A percentile compares a stretch with the other conserved stretches of the same genome.
phyloP scores from a whole-genome alignment of 2,329 filamentous ascomycete genomes.

The Xylaria sp. region DNA sequence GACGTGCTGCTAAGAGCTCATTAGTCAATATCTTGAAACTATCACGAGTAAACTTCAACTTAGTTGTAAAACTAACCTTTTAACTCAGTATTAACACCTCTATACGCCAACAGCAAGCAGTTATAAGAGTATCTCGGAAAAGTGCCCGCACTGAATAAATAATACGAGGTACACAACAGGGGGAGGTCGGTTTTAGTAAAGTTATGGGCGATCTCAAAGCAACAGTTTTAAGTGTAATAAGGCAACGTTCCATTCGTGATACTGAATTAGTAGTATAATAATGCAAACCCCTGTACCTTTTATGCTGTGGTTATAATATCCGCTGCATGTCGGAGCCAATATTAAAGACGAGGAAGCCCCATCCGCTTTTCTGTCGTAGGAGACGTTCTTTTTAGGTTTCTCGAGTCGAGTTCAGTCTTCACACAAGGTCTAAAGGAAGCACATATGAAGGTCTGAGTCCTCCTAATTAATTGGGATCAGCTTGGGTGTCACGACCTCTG shows the following conservation, averaged over 20 bases:
- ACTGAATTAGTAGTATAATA: background rate
- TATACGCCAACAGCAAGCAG: background rate
- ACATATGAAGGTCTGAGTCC: background rate
- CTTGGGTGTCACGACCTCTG: no score
- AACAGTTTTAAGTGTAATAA: background rate
- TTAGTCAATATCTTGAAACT: background rate
- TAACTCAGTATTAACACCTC: background rate
- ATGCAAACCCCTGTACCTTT: background rate
- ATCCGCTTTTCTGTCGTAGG: background rate
- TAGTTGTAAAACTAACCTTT: background rate
- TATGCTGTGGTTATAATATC: background rate
- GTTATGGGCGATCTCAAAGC: background rate
- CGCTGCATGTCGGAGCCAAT: background rate
- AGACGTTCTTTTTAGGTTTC: background rate
- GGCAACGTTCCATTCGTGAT: background rate
- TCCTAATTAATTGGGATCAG: no score
- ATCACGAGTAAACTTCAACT: background rate
- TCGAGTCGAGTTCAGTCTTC: background rate
- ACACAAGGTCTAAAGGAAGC: background rate
- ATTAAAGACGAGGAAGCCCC: background rate
- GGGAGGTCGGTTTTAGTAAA: background rate
- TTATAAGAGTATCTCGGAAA: background rate
- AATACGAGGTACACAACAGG: background rate
- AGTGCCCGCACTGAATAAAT: background rate
- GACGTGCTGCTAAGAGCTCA: background rate